Conservation (phyloP, 805 yeast species). For the Kodamaea hsintzibuensis region DNA sequence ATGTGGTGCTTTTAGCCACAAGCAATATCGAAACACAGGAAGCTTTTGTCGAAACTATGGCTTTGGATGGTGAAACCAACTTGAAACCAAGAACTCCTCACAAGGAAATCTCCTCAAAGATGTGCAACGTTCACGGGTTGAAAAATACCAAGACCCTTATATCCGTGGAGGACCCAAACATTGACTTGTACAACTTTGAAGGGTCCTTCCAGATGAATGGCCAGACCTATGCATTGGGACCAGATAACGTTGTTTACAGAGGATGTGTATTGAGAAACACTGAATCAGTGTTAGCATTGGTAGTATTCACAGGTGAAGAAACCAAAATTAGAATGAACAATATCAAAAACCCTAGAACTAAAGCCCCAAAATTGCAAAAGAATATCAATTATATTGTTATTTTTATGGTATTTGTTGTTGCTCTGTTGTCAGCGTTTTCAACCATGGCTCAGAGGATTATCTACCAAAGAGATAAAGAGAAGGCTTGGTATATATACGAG, state of each 20-base stretch:
- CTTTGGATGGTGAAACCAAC: conserved; percentile 95
- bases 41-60: conserved; percentile 91
- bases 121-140: conserved; percentile 52
- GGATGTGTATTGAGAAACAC: conserved; percentile 92
- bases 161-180: conserved; percentile 87
- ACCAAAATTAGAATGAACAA: conserved; percentile 96
- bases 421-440: conserved; percentile 72
- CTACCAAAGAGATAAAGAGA: conserved; percentile 40
- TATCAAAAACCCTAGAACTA: conserved; percentile 81
- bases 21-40: conserved; percentile 58
- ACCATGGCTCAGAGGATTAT: conserved; percentile 72
- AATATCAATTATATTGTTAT: conserved; percentile 80
- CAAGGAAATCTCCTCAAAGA: conserved; percentile 54
- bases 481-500: conserved; percentile 69
- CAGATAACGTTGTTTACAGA: conserved; percentile 84
- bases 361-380: conserved; percentile 88
- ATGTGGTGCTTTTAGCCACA: conserved; percentile 69
- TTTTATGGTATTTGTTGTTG: conserved; percentile 85
- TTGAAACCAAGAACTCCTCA: conserved; percentile 74
- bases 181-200: conserved; percentile 87
- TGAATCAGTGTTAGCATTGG: conserved; percentile 69
- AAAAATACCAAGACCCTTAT: conserved; percentile 52
- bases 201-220: conserved; percentile 58
- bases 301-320: conserved; percentile 93
- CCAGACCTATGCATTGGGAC: conserved; percentile 58